Base-by-base conservation (phyloP, 768 basidiomycete genomes). In the Mycena galericulata region DNA sequence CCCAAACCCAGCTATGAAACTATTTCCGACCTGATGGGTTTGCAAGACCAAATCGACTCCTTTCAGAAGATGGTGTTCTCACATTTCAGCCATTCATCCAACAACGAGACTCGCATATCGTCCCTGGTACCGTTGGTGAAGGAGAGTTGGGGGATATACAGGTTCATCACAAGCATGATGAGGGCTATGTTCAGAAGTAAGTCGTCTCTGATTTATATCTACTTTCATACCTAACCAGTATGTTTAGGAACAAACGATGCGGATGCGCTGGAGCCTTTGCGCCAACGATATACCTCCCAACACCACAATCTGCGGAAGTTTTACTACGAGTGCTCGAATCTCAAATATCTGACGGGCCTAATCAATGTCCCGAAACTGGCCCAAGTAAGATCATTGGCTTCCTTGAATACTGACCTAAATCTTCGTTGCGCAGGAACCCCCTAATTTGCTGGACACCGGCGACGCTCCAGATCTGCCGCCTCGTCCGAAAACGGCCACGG, bases 321-420 rank as follows among this genome's bases (percentile, higher is more conserved):
- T 82, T 99, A 99, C 84, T 99, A 99, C 78, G 98, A 99, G 78
- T 99, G 98, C 78, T 98, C 96, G 12, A 99, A 99, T 81, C 88
- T 99, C 72, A 98, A 98, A 79, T 99, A 98, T 80, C 82, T 99
- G 58, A 99, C 98, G 12, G 95, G 97, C 49, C 87, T 99, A 34
- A 98, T 99, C 76, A 99, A 99, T 78, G 97, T 99, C 3, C 98
- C 98, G 14, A 99, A 99, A 79, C 87, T 99, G 38, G 97, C 96
- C 49, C 91, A 94, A 76, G 96, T 95, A 75, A 45, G 88, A 2
- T 74, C 95, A 93, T 72, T 45, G 87, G 6, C 75, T 50, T 59
- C 61, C 32, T 36, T 22, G n/a, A 50, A 59, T 38, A 34, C 29
- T 32, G 24, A 58, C 49, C 30, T 24, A 17, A 43, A 47, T 62